Conservation (phyloP, 805 yeast species). For the Yarrowia sp. region DNA sequence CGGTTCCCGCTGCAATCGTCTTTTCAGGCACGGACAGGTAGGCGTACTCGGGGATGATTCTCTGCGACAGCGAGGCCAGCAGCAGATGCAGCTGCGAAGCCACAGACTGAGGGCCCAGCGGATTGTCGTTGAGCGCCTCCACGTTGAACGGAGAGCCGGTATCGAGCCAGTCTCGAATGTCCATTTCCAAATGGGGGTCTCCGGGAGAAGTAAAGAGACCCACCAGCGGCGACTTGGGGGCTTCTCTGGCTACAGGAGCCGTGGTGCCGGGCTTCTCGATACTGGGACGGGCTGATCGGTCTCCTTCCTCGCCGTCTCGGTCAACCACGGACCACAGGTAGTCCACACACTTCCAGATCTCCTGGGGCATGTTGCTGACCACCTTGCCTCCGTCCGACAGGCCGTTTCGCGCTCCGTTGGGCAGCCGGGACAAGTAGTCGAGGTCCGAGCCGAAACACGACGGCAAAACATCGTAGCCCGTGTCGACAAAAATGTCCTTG, state of each 20-base stretch:
- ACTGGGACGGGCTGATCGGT: constrained; percentile 43
- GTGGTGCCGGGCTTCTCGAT: constrained; percentile 42
- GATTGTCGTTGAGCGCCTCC: constrained; percentile 46
- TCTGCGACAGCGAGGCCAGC: constrained; percentile 52
- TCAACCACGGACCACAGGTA: constrained; percentile 47
- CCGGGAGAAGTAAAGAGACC: constrained; percentile 41
- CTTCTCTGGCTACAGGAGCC: neutral
- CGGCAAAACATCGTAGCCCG: constrained; percentile 45
- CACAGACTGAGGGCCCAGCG: constrained; percentile 55
- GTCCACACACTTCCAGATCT: constrained; percentile 50
- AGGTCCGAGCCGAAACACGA: constrained; percentile 50
- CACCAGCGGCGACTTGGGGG: constrained; percentile 17
- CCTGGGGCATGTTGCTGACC: constrained; percentile 49
- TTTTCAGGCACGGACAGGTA: constrained; percentile 44
- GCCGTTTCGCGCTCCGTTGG: constrained; percentile 44
- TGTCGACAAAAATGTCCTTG: constrained; percentile 49
- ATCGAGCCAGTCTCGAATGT: constrained; percentile 51
- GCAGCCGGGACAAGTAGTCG: constrained; percentile 43
- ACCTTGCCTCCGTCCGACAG: constrained; percentile 34
- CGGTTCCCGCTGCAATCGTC: constrained; percentile 35
- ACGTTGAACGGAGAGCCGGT: constrained; percentile 47
- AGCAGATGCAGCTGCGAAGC: constrained; percentile 47
- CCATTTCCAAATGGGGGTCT: constrained; percentile 44
- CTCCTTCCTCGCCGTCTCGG: constrained; percentile 37
- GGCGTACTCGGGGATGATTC: constrained; percentile 52